Evolutionary conservation across 1,284 basidiomycete genomes (phyloP).

Genomic region (Ceratobasidium theobromae): DNA sequence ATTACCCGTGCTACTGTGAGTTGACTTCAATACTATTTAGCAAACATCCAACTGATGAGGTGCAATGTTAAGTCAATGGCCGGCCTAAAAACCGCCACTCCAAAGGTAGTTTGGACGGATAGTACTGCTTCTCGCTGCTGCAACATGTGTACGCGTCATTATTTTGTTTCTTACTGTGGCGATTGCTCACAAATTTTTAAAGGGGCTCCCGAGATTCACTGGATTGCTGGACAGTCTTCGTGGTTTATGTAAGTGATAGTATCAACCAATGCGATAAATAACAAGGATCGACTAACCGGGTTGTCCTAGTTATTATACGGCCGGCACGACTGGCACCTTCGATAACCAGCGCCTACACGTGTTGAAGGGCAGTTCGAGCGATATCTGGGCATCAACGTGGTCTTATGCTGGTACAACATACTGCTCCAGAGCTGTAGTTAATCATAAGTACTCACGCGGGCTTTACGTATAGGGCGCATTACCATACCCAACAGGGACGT

Average conservation of each 20-base stretch:
- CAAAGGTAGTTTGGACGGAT: constrained; percentile 46
- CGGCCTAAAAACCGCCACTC: constrained; percentile 46
- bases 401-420: constrained; percentile 16
- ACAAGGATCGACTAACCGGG: neutral
- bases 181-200: neutral
- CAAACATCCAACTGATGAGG: neutral
- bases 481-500: constrained; percentile 45
- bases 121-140: constrained; percentile 46
- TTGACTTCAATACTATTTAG: neutral
- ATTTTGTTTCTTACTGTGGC: neutral
- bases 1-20: constrained; percentile 44
- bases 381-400: constrained; percentile 44
- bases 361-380: constrained; percentile 44
- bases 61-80: constrained; percentile 40
- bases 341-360: constrained; percentile 46
- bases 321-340: constrained; percentile 44
- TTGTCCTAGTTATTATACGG: constrained; percentile 44
- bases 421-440: too few species aligned
- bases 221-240: constrained; percentile 13
- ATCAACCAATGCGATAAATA: neutral
- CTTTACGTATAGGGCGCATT: too few species aligned
- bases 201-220: constrained; percentile 33
- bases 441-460: too few species aligned
- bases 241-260: constrained; percentile 22
- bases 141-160: constrained; percentile 43